A percentile compares a stretch with the other conserved stretches of the same genome.
phyloP scores from a whole-genome alignment of 2,329 filamentous ascomycete genomes.

The Talaromyces pinophilus region DNA sequence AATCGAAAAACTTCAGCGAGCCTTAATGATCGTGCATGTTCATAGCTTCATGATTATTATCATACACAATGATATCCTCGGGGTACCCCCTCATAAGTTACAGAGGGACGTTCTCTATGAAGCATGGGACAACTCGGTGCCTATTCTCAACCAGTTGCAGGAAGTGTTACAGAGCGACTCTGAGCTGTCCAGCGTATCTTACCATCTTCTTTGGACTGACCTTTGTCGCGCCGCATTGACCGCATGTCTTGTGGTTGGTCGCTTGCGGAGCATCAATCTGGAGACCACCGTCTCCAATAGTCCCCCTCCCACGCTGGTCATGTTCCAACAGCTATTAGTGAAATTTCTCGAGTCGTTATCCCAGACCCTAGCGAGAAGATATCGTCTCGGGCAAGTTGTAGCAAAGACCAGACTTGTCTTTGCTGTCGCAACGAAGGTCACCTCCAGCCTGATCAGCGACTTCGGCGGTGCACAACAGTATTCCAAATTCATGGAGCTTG shows the following conservation, averaged over 20 bases:
- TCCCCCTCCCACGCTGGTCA: background rate
- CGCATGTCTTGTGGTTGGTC: background rate
- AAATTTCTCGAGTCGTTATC: background rate
- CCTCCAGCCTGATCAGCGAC: background rate
- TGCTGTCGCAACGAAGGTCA: background rate
- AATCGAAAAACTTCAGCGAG: background rate
- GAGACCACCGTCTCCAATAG: background rate
- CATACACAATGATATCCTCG: background rate
- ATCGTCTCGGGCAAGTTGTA: background rate
- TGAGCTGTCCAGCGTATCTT: background rate
- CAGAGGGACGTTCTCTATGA: background rate
- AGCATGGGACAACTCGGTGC: background rate
- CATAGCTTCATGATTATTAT: background rate
- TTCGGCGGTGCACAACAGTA: background rate
- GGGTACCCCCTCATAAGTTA: background rate
- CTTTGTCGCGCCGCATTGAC: background rate
- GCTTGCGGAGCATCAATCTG: background rate
- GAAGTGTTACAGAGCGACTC: background rate
- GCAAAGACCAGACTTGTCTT: background rate
- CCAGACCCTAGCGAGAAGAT: background rate
- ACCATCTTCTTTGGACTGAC: background rate
- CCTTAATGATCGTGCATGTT: background rate
- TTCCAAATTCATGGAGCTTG: background rate
- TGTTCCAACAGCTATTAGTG: background rate
- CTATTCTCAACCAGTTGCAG: background rate